These are phyloP conservation scores for Candolleomyces eurysporus DNA, from an alignment of 768 basidiomycete genomes.

Conservation along the genomic window DNA sequence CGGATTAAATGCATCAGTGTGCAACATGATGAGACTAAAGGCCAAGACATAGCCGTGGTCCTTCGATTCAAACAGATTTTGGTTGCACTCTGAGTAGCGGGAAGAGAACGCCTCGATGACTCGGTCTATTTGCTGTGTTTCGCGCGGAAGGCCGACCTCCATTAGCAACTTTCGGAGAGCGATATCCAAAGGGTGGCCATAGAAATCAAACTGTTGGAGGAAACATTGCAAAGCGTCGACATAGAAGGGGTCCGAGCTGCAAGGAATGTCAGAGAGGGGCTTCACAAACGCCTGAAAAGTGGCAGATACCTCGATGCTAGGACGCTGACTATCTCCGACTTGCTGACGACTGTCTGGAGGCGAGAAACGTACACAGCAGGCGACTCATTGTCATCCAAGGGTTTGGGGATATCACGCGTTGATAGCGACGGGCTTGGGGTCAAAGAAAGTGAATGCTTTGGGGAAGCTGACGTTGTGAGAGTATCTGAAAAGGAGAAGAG, in stretches of 20 bases:
- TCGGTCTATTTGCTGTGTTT: constrained; percentile 98
- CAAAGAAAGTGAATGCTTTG: constrained; percentile 11
- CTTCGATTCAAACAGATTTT: constrained; percentile 69
- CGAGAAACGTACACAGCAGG: constrained; percentile 68
- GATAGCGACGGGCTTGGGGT: constrained; percentile 15
- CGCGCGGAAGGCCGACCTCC: constrained; percentile 87
- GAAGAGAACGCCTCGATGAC: constrained; percentile 94
- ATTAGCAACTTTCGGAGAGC: constrained; percentile 87
- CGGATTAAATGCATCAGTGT: constrained; percentile 97
- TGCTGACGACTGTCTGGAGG: constrained; percentile 61
- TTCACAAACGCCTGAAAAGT: neutral
- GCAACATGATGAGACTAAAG: constrained; percentile 97
- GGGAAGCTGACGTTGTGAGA: constrained; percentile 18
- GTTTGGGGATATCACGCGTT: constrained; percentile 35
- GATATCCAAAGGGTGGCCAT: constrained; percentile 81
- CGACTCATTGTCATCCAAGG: constrained; percentile 55
- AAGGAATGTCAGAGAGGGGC: constrained; percentile 6
- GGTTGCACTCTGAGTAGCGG: constrained; percentile 82
- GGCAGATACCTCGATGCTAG: constrained; percentile 72
- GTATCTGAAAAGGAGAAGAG: constrained; percentile 49
- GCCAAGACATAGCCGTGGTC: constrained; percentile 95
- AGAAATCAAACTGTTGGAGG: constrained; percentile 76
- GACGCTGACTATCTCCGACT: constrained; percentile 76
- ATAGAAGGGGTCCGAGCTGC: constrained; percentile 73
- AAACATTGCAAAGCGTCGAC: constrained; percentile 65